phyloP scores from a whole-genome alignment of 345 rosid genomes.

The Eucalyptus cloeziana region DNA sequence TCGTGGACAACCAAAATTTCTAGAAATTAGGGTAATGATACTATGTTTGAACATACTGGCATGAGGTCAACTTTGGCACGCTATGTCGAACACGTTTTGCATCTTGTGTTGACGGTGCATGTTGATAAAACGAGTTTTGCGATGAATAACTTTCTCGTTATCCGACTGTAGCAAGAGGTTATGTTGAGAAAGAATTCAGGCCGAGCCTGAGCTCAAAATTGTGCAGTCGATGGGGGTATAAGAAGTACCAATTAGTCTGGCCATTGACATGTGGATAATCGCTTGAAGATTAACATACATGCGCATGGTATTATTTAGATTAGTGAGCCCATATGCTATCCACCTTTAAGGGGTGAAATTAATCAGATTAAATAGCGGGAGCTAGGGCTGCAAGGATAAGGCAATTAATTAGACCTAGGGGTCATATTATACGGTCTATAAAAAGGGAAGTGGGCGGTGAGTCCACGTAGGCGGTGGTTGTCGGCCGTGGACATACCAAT shows the following conservation, averaged over 20 bases:
- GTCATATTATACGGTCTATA: background rate
- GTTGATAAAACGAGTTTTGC: background rate
- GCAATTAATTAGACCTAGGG: background rate
- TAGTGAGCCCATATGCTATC: background rate
- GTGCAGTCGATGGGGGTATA: background rate
- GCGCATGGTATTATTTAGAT: background rate
- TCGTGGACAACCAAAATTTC: background rate
- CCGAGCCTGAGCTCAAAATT: background rate
- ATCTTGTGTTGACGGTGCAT: background rate
- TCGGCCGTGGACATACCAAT: slow-evolving; percentile 55
- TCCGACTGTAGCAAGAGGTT: background rate
- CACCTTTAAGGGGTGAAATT: background rate
- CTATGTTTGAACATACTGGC: background rate
- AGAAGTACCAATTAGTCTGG: background rate
- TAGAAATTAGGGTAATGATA: background rate
- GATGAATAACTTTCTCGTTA: background rate
- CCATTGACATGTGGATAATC: background rate
- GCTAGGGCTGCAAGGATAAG: background rate
- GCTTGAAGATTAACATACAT: background rate
- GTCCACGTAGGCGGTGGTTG: slow-evolving; percentile 74
- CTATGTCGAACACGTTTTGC: background rate
- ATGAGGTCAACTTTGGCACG: background rate
- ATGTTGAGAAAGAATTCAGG: background rate
- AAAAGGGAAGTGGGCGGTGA: background rate
- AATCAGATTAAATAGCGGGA: background rate